phyloP scores from a whole-genome alignment of 2,329 filamentous ascomycete genomes.

The Colletotrichum liaoningense region DNA sequence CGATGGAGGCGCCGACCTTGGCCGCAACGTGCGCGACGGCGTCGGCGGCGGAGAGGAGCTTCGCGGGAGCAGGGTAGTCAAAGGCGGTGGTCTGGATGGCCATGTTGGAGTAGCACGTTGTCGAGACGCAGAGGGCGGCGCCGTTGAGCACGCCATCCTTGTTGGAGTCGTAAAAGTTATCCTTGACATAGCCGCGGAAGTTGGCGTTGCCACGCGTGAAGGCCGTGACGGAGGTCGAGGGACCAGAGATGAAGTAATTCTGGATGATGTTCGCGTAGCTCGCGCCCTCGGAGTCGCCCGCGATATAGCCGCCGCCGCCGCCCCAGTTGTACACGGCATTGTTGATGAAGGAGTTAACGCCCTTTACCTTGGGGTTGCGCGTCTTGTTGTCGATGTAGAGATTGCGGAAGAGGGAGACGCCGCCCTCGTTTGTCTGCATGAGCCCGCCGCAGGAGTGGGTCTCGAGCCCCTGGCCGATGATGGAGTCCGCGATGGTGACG shows the following conservation, averaged over 20 bases:
- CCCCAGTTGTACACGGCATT: constrained; percentile 69
- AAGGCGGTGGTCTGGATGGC: constrained; percentile 52
- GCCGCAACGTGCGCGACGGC: constrained; percentile 53
- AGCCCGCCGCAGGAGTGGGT: constrained; percentile 64
- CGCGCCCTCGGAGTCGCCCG: constrained; percentile 58
- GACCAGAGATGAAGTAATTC: constrained; percentile 68
- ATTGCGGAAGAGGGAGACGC: constrained; percentile 59
- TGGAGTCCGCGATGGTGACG: constrained; percentile 63
- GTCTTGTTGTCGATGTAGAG: constrained; percentile 69
- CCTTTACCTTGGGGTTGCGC: constrained; percentile 67
- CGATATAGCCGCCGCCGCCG: constrained; percentile 64
- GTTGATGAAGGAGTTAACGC: constrained; percentile 64
- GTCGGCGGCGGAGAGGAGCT: constrained; percentile 50
- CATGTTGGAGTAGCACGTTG: constrained; percentile 60
- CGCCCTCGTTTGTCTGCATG: constrained; percentile 59
- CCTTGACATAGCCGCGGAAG: constrained; percentile 63
- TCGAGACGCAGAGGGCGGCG: constrained; percentile 52
- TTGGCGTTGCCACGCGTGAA: constrained; percentile 67
- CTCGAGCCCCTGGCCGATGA: constrained; percentile 64
- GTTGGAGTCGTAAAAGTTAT: constrained; percentile 64
- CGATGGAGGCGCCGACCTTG: constrained; percentile 54
- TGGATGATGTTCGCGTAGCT: constrained; percentile 64
- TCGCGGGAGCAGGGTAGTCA: constrained; percentile 55
- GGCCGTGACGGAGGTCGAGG: constrained; percentile 58
- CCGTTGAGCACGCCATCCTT: constrained; percentile 62